A percentile compares a stretch with the other conserved stretches of the same genome.
phyloP scores from a whole-genome alignment of 176 grass and related monocot species.

The Triticum monococcum region DNA sequence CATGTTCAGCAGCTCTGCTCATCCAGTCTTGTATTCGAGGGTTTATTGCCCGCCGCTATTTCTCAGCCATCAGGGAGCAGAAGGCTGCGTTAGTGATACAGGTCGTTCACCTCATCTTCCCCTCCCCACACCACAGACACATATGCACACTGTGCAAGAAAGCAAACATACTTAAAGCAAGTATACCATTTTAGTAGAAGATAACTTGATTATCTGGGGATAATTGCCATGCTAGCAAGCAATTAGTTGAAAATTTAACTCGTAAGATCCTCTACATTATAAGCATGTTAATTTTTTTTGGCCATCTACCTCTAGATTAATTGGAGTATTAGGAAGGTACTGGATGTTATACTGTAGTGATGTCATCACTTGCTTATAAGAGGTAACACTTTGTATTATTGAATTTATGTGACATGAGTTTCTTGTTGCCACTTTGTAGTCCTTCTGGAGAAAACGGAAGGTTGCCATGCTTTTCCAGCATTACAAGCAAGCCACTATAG shows the following conservation, averaged over 20 bases:
- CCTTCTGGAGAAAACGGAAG: slow-evolving; percentile 74
- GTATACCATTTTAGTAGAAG: not conserved
- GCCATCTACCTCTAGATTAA: not conserved
- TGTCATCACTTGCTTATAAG: slow-evolving; percentile 6
- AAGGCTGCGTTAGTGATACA: slow-evolving; percentile 75
- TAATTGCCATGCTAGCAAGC: not conserved
- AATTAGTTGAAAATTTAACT: slow-evolving; percentile 3
- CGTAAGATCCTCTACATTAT: slow-evolving; percentile 16
- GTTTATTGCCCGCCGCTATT: slow-evolving; percentile 55
- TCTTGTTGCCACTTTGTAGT: slow-evolving; percentile 37
- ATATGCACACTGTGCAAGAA: not conserved
- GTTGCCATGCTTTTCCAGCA: slow-evolving; percentile 53
- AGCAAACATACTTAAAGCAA: not conserved
- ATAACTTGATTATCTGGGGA: slow-evolving; percentile 3
- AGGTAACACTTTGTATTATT: not conserved
- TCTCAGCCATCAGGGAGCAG: slow-evolving; percentile 62
- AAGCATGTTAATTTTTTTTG: not conserved
- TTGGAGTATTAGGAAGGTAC: not conserved
- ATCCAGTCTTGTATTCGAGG: slow-evolving; percentile 79
- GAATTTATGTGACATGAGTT: not conserved
- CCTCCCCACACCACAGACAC: not conserved
- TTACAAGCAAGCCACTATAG: slow-evolving; percentile 47
- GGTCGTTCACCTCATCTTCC: slow-evolving; percentile 32
- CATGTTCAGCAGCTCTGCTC: slow-evolving; percentile 53
- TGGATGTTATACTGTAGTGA: not conserved